Conservation (phyloP, 176 grass and related monocot species). For the Calamus simplicifolius region DNA sequence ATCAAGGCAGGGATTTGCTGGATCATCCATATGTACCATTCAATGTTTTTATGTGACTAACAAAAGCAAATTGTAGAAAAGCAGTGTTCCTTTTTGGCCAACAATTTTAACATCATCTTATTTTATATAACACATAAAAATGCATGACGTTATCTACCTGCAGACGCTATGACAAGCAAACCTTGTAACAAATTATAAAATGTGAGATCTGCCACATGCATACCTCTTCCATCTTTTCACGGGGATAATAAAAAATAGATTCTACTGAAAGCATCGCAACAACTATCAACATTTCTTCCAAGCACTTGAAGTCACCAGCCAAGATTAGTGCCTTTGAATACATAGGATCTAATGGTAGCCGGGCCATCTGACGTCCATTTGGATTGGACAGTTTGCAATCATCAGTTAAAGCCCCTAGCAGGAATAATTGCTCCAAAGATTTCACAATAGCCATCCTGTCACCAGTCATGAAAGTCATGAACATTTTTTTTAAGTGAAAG, state of each 20-base stretch:
- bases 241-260: constrained; percentile 82
- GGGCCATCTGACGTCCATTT: constrained; percentile 78
- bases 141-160: too few relatives aligned
- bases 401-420: constrained; percentile 70
- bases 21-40: too few relatives aligned
- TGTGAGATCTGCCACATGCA: not conserved
- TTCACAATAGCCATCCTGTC: constrained; percentile 83
- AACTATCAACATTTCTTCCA: constrained; percentile 97
- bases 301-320: constrained; percentile 70
- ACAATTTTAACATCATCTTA: too few relatives aligned
- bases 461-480: constrained; percentile 10
- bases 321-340: constrained; percentile 88
- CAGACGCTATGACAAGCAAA: too few relatives aligned
- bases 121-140: too few relatives aligned
- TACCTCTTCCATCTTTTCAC: constrained; percentile 93
- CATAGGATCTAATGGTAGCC: constrained; percentile 89
- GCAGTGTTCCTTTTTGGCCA: too few relatives aligned
- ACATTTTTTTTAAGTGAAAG: not conserved
- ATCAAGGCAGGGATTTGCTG: too few relatives aligned
- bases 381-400: constrained; percentile 83
- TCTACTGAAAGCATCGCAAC: constrained; percentile 98
- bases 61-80: too few relatives aligned
- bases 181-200: too few relatives aligned
- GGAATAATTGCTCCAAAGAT: constrained; percentile 81
- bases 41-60: too few relatives aligned